Evolutionary conservation across 139 green algal genomes (phyloP).

Genomic region (Picochlorum sp.): DNA sequence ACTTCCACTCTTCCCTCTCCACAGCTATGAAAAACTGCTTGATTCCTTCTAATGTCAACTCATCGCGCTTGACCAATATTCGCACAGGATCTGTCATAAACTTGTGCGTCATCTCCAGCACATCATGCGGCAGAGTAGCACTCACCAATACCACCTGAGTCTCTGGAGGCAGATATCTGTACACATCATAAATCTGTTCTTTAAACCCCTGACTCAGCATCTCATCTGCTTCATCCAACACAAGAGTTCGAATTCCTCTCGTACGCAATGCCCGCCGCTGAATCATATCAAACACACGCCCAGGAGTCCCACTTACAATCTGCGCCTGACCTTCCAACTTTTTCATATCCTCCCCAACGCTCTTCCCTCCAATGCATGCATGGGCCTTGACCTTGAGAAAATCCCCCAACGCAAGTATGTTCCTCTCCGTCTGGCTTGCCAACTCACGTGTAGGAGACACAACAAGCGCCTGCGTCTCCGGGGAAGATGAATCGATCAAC

Average conservation of each 20-base stretch:
- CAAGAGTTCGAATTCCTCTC: conserved; percentile 64
- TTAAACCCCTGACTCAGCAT: conserved; percentile 98
- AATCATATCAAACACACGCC: conserved; percentile 99
- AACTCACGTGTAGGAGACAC: conserved; percentile 96
- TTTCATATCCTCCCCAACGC: conserved; percentile 90
- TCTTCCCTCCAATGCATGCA: conserved; percentile 91
- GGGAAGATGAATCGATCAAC: conserved; percentile 61
- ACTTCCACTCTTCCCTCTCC: conserved; percentile 99
- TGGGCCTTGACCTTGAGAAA: conserved; percentile 85
- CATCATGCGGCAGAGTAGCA: conserved; percentile 90
- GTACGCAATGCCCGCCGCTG: conserved; percentile 70
- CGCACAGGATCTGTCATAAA: conserved; percentile 98
- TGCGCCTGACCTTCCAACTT: conserved; percentile 89
- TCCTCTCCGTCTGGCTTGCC: conserved; percentile 91
- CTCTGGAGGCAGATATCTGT: conserved; percentile 82
- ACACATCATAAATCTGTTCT: conserved; percentile 99
- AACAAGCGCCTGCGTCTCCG: conserved; percentile 65
- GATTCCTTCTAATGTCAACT: conserved; percentile 99
- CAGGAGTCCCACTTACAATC: conserved; percentile 91
- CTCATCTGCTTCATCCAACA: conserved; percentile 95
- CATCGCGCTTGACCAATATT: conserved; percentile 99
- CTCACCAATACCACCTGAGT: conserved; percentile 89
- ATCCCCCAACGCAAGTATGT: conserved; percentile 83
- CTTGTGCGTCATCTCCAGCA: conserved; percentile 97
- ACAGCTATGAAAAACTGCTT: conserved; percentile 99